Conservation (phyloP, 805 yeast genomes). For the Scheffersomyces lignosus region DNA sequence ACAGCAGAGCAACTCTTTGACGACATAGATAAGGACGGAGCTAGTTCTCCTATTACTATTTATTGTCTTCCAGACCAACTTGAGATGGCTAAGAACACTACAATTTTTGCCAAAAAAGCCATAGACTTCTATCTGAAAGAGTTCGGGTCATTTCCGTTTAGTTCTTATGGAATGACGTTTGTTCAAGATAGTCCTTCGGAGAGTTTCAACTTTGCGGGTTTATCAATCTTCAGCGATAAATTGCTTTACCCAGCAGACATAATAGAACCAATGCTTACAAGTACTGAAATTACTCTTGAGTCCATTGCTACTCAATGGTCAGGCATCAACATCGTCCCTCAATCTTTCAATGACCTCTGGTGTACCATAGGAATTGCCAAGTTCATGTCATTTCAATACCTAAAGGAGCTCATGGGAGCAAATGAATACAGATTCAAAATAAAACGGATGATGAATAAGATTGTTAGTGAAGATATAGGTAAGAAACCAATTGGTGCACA, state of each 20-base stretch:
- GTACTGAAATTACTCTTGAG: conserved; percentile 66
- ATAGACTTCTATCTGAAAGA: conserved; percentile 82
- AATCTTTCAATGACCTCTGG: conserved; percentile 81
- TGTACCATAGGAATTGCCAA: conserved; percentile 81
- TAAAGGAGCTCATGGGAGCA: conserved; percentile 71
- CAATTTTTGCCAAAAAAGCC: conserved; percentile 73
- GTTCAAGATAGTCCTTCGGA: conserved; percentile 53
- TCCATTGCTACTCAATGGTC: conserved; percentile 89
- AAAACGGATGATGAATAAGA: conserved; percentile 59
- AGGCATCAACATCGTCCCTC: conserved; percentile 86
- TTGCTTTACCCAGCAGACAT: conserved; percentile 69
- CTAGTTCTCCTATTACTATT: conserved; percentile 46
- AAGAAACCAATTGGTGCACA: conserved; percentile 81
- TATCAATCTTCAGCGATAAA: conserved; percentile 59
- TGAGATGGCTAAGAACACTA: conserved; percentile 63
- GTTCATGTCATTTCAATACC: conserved; percentile 76
- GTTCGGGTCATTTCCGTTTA: conserved; percentile 90
- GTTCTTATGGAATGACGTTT: conserved; percentile 76
- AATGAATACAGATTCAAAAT: conserved; percentile 79
- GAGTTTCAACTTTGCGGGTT: conserved; percentile 70
- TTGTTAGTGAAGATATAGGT: conserved; percentile 75
- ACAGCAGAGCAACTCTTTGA: conserved; percentile 23
- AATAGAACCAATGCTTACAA: conserved; percentile 74
- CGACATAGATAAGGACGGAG: conserved; percentile 29
- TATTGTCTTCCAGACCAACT: conserved; percentile 63